These are phyloP conservation scores for Tolypocladium pustulatum DNA, from an alignment of 2,329 filamentous ascomycete genomes.

Conservation along the genomic window DNA sequence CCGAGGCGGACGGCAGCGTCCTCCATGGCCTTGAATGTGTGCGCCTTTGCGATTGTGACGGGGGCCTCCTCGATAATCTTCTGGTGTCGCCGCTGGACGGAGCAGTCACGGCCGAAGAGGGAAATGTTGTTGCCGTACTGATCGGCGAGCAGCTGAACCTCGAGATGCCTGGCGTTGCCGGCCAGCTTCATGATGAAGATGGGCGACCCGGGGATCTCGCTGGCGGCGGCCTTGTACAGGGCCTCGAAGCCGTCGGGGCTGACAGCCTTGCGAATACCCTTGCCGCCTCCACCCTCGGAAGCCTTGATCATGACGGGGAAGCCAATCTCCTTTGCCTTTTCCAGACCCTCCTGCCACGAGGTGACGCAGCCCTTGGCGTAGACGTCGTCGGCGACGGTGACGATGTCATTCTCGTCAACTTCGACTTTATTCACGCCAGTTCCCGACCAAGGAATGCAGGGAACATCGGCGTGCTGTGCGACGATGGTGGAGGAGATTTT, in stretches of 20 bases:
- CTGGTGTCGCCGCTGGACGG: slow-evolving; percentile 94
- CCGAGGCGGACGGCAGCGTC: slow-evolving; percentile 90
- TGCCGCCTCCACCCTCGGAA: slow-evolving; percentile 97
- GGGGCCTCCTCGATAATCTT: slow-evolving; percentile 99
- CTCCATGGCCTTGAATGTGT: slow-evolving; percentile 94
- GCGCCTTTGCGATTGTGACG: slow-evolving; percentile 83
- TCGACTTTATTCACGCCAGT: slow-evolving; percentile 76
- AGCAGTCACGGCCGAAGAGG: slow-evolving; percentile 96
- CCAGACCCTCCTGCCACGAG: slow-evolving; percentile 81
- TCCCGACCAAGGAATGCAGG: slow-evolving; percentile 99
- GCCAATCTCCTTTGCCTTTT: slow-evolving; percentile 79
- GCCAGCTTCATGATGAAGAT: slow-evolving; percentile 99
- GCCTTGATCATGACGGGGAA: slow-evolving; percentile 99
- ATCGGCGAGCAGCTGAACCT: slow-evolving; percentile 94
- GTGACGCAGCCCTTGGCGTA: slow-evolving; percentile 88
- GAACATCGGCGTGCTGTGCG: slow-evolving; percentile 89
- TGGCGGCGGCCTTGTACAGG: slow-evolving; percentile 91
- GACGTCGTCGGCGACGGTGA: slow-evolving; percentile 77
- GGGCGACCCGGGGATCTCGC: slow-evolving; percentile 94
- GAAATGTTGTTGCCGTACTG: slow-evolving; percentile 99
- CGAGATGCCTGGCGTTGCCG: slow-evolving; percentile 89
- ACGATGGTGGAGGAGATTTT: slow-evolving; percentile 99
- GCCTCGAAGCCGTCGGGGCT: slow-evolving; percentile 73
- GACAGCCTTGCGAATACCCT: slow-evolving; percentile 95
- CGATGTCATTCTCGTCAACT: slow-evolving; percentile 73